These are phyloP conservation scores for Moesziomyces aphidis DNA, from an alignment of 1,284 basidiomycete genomes.

Conservation along the genomic window DNA sequence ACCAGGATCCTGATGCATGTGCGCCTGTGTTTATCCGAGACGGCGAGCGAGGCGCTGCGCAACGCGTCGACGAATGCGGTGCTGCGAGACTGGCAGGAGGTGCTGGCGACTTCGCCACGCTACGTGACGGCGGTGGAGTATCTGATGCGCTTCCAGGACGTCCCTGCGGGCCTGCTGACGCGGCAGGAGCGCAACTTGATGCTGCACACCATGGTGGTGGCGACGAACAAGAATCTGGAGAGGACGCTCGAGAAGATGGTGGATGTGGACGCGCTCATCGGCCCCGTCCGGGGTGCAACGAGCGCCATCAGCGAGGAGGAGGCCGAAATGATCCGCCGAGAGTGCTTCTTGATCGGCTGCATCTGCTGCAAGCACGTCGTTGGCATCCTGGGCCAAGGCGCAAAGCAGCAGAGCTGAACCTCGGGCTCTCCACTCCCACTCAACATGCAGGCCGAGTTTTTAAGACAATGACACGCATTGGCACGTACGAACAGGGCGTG, in stretches of 20 bases:
- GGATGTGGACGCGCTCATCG: slow-evolving; percentile 13
- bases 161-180: neutral
- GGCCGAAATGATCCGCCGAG: slow-evolving; percentile 8
- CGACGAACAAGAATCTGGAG: slow-evolving; percentile 20
- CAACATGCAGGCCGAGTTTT: neutral
- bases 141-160: slow-evolving; percentile 5
- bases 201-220: slow-evolving; percentile 11
- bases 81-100: slow-evolving; percentile 13
- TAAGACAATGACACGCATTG: neutral
- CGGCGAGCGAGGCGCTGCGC: slow-evolving; percentile 2
- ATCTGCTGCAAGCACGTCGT: slow-evolving; percentile 46
- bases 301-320: slow-evolving; percentile 3
- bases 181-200: slow-evolving; percentile 4
- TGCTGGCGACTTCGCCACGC: slow-evolving; percentile 3
- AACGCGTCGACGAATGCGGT: neutral
- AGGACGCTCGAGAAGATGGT: slow-evolving; percentile 17
- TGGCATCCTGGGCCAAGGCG: slow-evolving; percentile 12
- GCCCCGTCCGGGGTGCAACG: neutral
- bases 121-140: slow-evolving; percentile 1
- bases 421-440: neutral
- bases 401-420: neutral
- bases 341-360: slow-evolving; percentile 20
- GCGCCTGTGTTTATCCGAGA: slow-evolving; percentile 21
- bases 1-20: slow-evolving; percentile 17
- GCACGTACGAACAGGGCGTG: too few species aligned